phyloP scores from a whole-genome alignment of 805 yeast genomes.

The Metschnikowia rubicola region DNA sequence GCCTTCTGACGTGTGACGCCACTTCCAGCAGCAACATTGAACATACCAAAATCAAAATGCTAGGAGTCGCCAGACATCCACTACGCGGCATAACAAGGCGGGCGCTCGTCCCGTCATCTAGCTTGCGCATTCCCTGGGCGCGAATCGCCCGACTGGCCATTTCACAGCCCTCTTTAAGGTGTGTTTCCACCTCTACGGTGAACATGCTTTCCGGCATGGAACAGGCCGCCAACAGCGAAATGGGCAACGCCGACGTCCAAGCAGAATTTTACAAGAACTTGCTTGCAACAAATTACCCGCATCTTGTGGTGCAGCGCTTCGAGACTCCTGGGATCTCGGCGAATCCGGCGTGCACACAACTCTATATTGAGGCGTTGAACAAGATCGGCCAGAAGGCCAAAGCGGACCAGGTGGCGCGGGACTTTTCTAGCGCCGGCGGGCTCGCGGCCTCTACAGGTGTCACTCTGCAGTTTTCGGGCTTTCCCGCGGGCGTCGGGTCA shows the following conservation, averaged over 20 bases:
- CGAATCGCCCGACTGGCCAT: background rate
- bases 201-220: constrained; percentile 50
- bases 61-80: constrained; percentile 7
- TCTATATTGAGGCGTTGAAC: constrained; percentile 78
- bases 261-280: constrained; percentile 78
- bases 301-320: constrained; percentile 87
- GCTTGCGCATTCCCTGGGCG: background rate
- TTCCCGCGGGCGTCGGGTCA: constrained; percentile 50
- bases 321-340: constrained; percentile 93
- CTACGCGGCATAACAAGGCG: constrained; percentile 2
- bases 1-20: constrained; percentile 2
- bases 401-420: constrained; percentile 62
- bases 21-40: background rate
- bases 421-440: constrained; percentile 22
- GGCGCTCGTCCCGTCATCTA: background rate
- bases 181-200: constrained; percentile 27
- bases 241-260: constrained; percentile 67
- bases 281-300: constrained; percentile 84
- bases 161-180: background rate
- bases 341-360: constrained; percentile 70
- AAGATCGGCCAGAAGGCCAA: constrained; percentile 74
- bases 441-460: constrained; percentile 8
- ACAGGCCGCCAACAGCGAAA: constrained; percentile 78
- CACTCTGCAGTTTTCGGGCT: constrained; percentile 20
- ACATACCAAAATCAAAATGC: constrained; percentile 1